Evolutionary conservation across 495 filamentous ascomycete species (phyloP), one percentile per base, ranked within the genome.

Genomic region (Daldinia loculata): DNA sequence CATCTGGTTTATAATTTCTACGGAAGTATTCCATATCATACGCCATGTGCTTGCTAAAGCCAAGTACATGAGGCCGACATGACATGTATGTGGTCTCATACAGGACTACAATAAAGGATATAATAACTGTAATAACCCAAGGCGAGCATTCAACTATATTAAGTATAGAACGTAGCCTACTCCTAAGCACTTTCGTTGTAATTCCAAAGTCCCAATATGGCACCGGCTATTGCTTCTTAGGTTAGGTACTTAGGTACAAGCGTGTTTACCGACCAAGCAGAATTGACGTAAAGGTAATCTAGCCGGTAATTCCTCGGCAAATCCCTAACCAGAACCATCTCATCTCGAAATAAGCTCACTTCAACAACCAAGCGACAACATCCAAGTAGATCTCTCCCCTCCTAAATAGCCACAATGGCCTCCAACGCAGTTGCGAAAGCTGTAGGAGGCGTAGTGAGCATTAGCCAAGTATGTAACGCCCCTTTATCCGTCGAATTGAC

Each of bases 381-480:
- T 66, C 45, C 58, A 38, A 60, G 51, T 32, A 60, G 45, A 15
- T 59, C 63, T 67, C 66, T 61, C 59, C 51, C 69, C 59, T 17
- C 39, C 43, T 61, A 61, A 57, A 63, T 3, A 61, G 79, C 70
- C 76, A 81, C 63, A 67, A 88, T 88, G 86, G 84, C 86, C 56
- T 85, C 86, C 56, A 84, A 86, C 75, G 82, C 76, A 71, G 84
- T 78, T 74, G 80, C 81, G 19, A 87, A 85, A 74, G 81, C 79
- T 74, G 84, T 79, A 12, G 79, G 76, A 51, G 77, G 79, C 69
- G 81, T 81, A 30, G 71, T 86, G 66, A 80, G 74, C 67, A 80
- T 88, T 69, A 69, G 75, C 67, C 80, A 84, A 76, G 86, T 87
- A 68, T 26, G 59, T n/a, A 32, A 17, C 4, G 22, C 12, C 36